Percentiles rank a stretch among this genome's conserved stretches.
These are phyloP conservation scores for Phytopythium helicoides DNA, from an alignment of 352 stramenopile species.

Conservation along the genomic window DNA sequence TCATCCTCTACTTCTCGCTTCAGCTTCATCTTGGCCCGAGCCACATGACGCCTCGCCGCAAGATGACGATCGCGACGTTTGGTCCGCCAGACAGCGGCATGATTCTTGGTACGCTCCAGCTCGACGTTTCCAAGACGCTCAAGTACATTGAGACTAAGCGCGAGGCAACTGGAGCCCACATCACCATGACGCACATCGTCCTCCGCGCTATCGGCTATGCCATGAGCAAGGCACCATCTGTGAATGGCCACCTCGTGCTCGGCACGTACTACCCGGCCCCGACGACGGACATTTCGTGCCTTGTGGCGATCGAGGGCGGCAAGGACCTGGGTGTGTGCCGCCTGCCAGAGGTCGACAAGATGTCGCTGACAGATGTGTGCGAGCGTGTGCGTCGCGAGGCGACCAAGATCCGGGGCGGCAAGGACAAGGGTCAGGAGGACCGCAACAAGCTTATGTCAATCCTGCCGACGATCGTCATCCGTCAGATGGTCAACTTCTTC, in stretches of 20 bases:
- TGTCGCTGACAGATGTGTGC: slow-evolving; percentile 51
- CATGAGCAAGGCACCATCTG: slow-evolving; percentile 43
- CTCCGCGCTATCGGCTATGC: slow-evolving; percentile 50
- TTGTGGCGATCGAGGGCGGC: slow-evolving; percentile 52
- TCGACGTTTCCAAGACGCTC: slow-evolving; percentile 64
- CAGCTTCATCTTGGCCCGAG: slow-evolving; percentile 58
- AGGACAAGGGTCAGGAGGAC: slow-evolving; percentile 58
- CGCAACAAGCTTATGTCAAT: slow-evolving; percentile 63
- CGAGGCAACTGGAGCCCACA: slow-evolving; percentile 36
- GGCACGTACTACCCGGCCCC: slow-evolving; percentile 62
- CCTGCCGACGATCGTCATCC: slow-evolving; percentile 54
- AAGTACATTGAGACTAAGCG: slow-evolving; percentile 62
- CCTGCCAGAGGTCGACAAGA: slow-evolving; percentile 47
- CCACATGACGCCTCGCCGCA: slow-evolving; percentile 52
- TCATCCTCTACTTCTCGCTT: slow-evolving; percentile 52
- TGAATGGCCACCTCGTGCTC: slow-evolving; percentile 76
- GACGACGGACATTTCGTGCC: slow-evolving; percentile 66
- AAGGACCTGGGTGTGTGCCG: slow-evolving; percentile 62
- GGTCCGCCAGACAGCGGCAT: slow-evolving; percentile 53
- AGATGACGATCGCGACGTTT: slow-evolving; percentile 74
- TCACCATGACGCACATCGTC: slow-evolving; percentile 73
- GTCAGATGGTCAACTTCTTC: slow-evolving; percentile 51
- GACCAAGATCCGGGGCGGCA: slow-evolving; percentile 44
- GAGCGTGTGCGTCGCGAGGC: slow-evolving; percentile 41
- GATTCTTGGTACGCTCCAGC: slow-evolving; percentile 65